These are phyloP conservation scores for Plasmodium blacklocki DNA, from an alignment of 169 alveolate genomes.

Conservation along the genomic window DNA sequence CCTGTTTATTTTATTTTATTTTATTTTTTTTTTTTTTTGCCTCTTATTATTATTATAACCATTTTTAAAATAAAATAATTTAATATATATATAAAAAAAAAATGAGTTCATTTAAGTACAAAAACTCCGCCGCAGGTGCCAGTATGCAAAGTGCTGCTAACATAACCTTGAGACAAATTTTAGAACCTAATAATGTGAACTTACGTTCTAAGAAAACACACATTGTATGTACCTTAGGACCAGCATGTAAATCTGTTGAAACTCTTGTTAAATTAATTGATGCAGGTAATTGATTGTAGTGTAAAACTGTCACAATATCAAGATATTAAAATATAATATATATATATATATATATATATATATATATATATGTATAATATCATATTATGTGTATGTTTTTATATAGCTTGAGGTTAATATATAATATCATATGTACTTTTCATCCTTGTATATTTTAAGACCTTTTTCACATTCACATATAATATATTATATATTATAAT, in stretches of 20 bases:
- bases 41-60: too few species aligned
- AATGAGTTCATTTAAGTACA: constrained; percentile 56
- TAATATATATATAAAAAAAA: neutral
- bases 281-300: constrained; percentile 77
- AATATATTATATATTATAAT: too few species aligned
- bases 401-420: neutral
- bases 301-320: neutral
- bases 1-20: too few species aligned
- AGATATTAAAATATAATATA: neutral
- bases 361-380: neutral
- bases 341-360: neutral
- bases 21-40: too few species aligned
- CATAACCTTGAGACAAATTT: constrained; percentile 73
- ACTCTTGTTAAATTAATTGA: constrained; percentile 92
- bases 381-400: neutral
- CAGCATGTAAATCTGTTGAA: constrained; percentile 94
- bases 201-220: constrained; percentile 92
- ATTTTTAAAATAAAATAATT: too few species aligned
- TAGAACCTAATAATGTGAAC: constrained; percentile 78
- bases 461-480: neutral
- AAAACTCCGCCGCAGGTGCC: constrained; percentile 25
- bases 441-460: neutral
- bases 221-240: constrained; percentile 98
- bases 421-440: neutral
- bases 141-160: constrained; percentile 71